Base-by-base conservation (phyloP, 805 yeast genomes). In the Clavispora vitiphila region DNA sequence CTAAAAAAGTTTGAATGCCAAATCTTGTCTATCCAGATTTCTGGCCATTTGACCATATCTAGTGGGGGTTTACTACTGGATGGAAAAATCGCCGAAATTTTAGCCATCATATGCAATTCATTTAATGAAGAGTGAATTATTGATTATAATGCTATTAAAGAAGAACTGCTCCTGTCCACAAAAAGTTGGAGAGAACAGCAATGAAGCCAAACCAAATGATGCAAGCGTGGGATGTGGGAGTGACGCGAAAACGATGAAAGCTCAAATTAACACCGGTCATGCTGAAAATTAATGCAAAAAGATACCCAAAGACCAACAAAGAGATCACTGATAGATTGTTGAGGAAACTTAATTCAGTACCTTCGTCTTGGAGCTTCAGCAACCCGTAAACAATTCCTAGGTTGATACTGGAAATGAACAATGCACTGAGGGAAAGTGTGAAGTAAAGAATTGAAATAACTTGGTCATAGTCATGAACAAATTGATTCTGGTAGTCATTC, bases 401-500 rank as follows among this genome's bases (percentile, higher is more conserved):
- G 41, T 65, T 69, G 15, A 69, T 58, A 8, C 72, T 70, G 5
- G 69, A 58, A 19, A 68, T 58, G 47, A 69, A 67, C 4, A 63
- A 48, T 22, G 69, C 56, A n/a, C 62, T 52, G 34, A 65, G 54
- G 41, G 59, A 58, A 35, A 66, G 61, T 20, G 65, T 53, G 46
- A 67, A 62, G 53, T 66, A 66, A 27, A 67, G 54, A 41, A 58
- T 60, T 8, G 73, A 55, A 15, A 69, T 49, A 2, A 64, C 59
- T 39, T 57, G 54, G 51, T 69, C 73, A 47, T 65, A 65, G 44
- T 67, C 68, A 7, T 45, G 38, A 44, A 61, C 60, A 43, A 65
- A 61, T 34, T 57, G 51, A 40, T 48, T 47, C 41, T 51, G 57
- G 40, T 60, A 51, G 38, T 51, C 54, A 42, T 53, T 48, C 37